A percentile compares a stretch with the other conserved stretches of the same genome.
Evolutionary conservation across 2,329 filamentous ascomycete genomes (phyloP).

Genomic region (Pestalotiopsis fici): DNA sequence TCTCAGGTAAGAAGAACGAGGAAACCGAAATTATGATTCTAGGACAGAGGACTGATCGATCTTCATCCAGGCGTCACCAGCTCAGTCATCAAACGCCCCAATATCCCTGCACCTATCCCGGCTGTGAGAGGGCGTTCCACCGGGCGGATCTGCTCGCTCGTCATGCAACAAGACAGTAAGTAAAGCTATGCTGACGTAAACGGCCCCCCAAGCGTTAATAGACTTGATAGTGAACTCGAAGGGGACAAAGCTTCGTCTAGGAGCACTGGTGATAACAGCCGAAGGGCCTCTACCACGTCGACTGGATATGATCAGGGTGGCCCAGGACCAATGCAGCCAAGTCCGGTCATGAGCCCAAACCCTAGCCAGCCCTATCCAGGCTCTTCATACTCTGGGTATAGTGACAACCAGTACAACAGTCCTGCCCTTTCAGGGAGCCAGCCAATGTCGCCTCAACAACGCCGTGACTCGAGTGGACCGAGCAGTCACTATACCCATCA

Average conservation of each 20-base stretch:
- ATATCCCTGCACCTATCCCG: slow-evolving; percentile 50
- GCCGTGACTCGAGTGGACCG: slow-evolving; percentile 13
- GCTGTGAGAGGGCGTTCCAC: slow-evolving; percentile 60
- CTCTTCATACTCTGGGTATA: not conserved
- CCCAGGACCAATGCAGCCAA: not conserved
- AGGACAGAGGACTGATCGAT: slow-evolving; percentile 22
- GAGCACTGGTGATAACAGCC: slow-evolving; percentile 21
- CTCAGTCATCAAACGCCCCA: slow-evolving; percentile 58
- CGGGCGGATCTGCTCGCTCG: slow-evolving; percentile 61
- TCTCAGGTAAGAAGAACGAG: slow-evolving; percentile 46
- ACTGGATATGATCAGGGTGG: slow-evolving; percentile 9
- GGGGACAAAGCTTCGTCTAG: slow-evolving; percentile 37
- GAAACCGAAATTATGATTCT: not conserved
- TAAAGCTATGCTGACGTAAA: slow-evolving; percentile 8
- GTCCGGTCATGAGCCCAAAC: not conserved
- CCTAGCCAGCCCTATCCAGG: slow-evolving; percentile 1
- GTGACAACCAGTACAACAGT: slow-evolving; percentile 14
- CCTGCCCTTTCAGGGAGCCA: slow-evolving; percentile 18
- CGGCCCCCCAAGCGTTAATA: slow-evolving; percentile 4
- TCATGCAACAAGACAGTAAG: slow-evolving; percentile 55
- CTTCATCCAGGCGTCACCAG: slow-evolving; percentile 54
- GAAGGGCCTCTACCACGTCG: slow-evolving; percentile 25
- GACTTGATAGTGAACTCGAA: slow-evolving; percentile 43
- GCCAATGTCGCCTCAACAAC: slow-evolving; percentile 25
- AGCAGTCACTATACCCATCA: slow-evolving; percentile 23